Base-by-base conservation (phyloP, 2,329 filamentous ascomycete species). In the Myriangium duriaei region DNA sequence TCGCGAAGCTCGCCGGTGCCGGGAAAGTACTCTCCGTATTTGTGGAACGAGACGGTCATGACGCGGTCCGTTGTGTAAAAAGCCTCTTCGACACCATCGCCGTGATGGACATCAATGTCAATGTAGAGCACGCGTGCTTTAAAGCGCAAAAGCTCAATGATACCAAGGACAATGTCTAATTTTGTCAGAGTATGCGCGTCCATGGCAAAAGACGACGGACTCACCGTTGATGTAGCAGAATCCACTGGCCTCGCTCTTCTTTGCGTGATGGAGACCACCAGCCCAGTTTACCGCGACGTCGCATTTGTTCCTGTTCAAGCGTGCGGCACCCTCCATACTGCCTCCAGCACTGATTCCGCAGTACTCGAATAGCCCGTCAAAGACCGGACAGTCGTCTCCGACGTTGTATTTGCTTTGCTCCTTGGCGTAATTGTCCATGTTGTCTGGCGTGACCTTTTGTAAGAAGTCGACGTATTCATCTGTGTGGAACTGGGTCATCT, bases 401-500 rank as follows among this genome's bases (percentile, higher is more conserved):
- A 80, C 75, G 43, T 80, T 80, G 60, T 79, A 68, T 62, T 68
- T 75, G 74, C 83, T 80, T 58, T 96, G 87, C 58, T 98, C 91
- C 51, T 87, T 82, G 49, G 79, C 74, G 55, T 85, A 96, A 47
- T 74, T 74, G 50, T 98, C 92, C 84, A 96, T 96, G 57, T 98
- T 98, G 64, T 98, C 91, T 1, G 91, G 92, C 0, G 91, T 96
- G 39, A 98, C 91, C 51, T 92, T 93, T 45, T 74, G 73, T 30
- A 81, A 64, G 53, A 81, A 81, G 40, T 81, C 76, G 53, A 81
- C 76, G 55, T 81, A 81, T 47, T 81, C 76, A 56, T 80, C 76
- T 6, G 76, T 80, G 56, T 81, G 76, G 55, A 80, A 81, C 54
- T 80, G 76, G 44, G 75, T 79, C 76, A 81, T 80, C 53, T 81